Conservation (phyloP, 2,329 filamentous ascomycete species). For the Penicillium sp. region DNA sequence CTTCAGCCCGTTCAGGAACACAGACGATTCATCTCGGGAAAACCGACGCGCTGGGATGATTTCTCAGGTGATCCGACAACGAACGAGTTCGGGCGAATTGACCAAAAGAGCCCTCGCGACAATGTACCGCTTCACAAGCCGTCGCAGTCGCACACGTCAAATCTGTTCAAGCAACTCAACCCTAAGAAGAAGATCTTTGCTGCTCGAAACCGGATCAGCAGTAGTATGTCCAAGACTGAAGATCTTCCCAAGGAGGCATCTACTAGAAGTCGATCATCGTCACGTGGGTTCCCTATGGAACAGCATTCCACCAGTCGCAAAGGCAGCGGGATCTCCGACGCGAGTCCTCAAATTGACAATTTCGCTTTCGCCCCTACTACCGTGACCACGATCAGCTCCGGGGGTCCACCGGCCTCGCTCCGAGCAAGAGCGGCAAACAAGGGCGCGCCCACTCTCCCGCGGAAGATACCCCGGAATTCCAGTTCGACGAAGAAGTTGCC, state of each 20-base stretch:
- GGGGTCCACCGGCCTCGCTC: slow-evolving; percentile 19
- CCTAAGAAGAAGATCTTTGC: slow-evolving; percentile 38
- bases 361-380: slow-evolving; percentile 30
- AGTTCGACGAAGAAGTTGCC: slow-evolving; percentile 36
- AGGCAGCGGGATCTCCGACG: slow-evolving; percentile 29
- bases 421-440: slow-evolving; percentile 40
- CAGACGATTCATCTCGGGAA: slow-evolving; percentile 16
- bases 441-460: slow-evolving; percentile 11
- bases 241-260: slow-evolving; percentile 57
- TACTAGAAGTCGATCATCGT: slow-evolving; percentile 57
- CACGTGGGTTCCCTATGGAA: slow-evolving; percentile 41
- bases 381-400: slow-evolving; percentile 37
- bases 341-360: slow-evolving; percentile 29
- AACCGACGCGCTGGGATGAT: slow-evolving; percentile 59
- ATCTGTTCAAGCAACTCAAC: slow-evolving; percentile 36
- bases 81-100: slow-evolving; percentile 57
- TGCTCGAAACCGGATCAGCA: slow-evolving; percentile 29
- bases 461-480: slow-evolving; percentile 18
- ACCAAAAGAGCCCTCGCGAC: slow-evolving; percentile 57
- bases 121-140: slow-evolving; percentile 30
- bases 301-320: slow-evolving; percentile 21
- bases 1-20: slow-evolving; percentile 6
- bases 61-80: slow-evolving; percentile 67
- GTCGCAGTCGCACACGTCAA: slow-evolving; percentile 29
- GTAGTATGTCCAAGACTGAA: slow-evolving; percentile 57